phyloP scores from a whole-genome alignment of 2,329 filamentous ascomycete species.

The Albophoma yamanashiensis region DNA sequence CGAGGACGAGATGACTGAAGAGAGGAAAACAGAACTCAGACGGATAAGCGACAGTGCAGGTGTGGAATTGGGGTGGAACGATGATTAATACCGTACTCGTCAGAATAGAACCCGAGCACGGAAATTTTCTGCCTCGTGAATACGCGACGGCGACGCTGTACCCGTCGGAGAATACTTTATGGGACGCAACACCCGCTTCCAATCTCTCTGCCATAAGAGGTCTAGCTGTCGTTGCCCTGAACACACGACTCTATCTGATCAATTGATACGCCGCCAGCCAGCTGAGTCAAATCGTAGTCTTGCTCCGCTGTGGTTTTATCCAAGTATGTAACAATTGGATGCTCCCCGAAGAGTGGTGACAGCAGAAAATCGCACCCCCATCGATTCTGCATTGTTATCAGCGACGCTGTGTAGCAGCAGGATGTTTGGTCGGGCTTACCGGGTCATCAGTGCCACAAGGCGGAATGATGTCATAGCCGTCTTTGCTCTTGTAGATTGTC shows the following conservation, averaged over 20 bases:
- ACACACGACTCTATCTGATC: not conserved
- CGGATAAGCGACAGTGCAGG: not conserved
- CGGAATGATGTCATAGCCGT: not conserved
- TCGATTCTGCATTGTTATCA: not conserved
- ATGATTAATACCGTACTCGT: not conserved
- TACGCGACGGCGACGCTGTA: too few relatives aligned
- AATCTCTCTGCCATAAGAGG: too few relatives aligned
- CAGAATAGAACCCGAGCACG: not conserved
- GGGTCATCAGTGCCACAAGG: not conserved
- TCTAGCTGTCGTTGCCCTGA: not conserved
- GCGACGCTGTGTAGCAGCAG: not conserved
- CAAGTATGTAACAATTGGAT: not conserved
- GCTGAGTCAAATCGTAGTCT: not conserved
- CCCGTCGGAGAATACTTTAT: too few relatives aligned
- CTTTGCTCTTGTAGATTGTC: not conserved
- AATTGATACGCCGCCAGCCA: not conserved
- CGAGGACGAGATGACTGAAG: not conserved
- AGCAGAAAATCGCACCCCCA: not conserved
- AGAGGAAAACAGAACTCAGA: not conserved
- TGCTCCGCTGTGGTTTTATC: not conserved
- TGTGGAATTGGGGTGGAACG: not conserved
- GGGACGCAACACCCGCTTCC: too few relatives aligned
- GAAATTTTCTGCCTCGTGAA: too few relatives aligned
- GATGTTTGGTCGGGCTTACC: not conserved
- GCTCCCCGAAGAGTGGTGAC: not conserved